These are phyloP conservation scores for Xylaria nigripes DNA, from an alignment of 495 filamentous ascomycete species.

Conservation along the genomic window DNA sequence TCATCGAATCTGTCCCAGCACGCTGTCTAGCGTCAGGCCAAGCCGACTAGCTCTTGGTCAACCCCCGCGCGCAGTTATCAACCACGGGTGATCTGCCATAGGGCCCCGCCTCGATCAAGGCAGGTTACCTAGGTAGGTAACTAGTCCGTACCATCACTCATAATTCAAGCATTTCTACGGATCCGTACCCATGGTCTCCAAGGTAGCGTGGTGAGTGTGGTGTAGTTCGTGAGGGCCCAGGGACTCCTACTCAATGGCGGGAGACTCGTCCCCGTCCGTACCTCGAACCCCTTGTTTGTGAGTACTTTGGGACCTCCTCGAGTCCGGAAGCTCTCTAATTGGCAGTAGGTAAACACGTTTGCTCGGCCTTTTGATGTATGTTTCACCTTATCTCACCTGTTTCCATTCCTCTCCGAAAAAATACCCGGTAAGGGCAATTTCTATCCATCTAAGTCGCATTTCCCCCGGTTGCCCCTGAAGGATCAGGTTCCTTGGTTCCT, in stretches of 20 bases:
- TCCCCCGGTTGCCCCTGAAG: not conserved
- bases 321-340: not conserved
- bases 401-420: not conserved
- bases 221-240: not conserved
- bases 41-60: constrained; percentile 1
- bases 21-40: constrained; percentile 9
- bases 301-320: not conserved
- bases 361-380: constrained; percentile 7
- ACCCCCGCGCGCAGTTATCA: constrained; percentile 4
- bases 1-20: constrained; percentile 10
- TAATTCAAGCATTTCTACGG: not conserved
- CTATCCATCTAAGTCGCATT: not conserved
- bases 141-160: too few relatives aligned
- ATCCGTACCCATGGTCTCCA: not conserved
- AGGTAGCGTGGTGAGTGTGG: not conserved
- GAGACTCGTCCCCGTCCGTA: not conserved
- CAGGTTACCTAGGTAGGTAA: not conserved
- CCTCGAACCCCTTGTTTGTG: not conserved
- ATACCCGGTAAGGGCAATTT: not conserved
- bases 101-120: constrained; percentile 10
- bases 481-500: not conserved
- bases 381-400: not conserved
- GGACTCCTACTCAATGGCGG: not conserved
- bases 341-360: not conserved
- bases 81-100: constrained; percentile 10